phyloP scores from a whole-genome alignment of 2,329 filamentous ascomycete genomes.

The Periglandula ipomoeae region DNA sequence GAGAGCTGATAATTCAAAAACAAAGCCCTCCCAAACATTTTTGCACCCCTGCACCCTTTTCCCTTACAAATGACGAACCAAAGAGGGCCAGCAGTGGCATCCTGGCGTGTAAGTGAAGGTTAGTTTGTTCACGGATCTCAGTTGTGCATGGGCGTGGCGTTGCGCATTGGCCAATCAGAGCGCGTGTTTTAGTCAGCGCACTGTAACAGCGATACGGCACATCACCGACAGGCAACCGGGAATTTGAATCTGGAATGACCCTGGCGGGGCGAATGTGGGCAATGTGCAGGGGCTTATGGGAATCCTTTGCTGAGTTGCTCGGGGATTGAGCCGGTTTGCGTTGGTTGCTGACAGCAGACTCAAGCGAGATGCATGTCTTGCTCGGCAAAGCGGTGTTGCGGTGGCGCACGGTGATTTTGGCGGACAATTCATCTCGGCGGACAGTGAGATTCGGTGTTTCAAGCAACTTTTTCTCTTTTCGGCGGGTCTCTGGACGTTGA shows the following conservation, averaged over 20 bases:
- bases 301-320: not conserved
- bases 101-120: not conserved
- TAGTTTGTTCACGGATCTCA: too few relatives aligned
- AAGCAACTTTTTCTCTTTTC: too few relatives aligned
- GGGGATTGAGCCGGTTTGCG: not conserved
- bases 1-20: conserved; percentile 3
- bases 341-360: not conserved
- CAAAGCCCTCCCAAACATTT: not conserved
- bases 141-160: not conserved
- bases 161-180: conserved; percentile 19
- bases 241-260: too few relatives aligned
- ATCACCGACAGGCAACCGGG: too few relatives aligned
- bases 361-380: not conserved
- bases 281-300: not conserved
- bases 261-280: not conserved
- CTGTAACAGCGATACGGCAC: conserved; percentile 12
- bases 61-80: not conserved
- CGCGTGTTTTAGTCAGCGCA: conserved; percentile 23
- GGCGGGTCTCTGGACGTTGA: too few relatives aligned
- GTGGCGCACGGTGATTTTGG: too few relatives aligned
- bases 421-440: too few relatives aligned
- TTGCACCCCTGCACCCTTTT: not conserved
- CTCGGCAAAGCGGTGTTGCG: not conserved
- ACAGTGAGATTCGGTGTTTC: too few relatives aligned
- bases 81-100: too few relatives aligned